phyloP scores from a whole-genome alignment of 116 monocot genomes.

The Dioscorea cayenensis region DNA sequence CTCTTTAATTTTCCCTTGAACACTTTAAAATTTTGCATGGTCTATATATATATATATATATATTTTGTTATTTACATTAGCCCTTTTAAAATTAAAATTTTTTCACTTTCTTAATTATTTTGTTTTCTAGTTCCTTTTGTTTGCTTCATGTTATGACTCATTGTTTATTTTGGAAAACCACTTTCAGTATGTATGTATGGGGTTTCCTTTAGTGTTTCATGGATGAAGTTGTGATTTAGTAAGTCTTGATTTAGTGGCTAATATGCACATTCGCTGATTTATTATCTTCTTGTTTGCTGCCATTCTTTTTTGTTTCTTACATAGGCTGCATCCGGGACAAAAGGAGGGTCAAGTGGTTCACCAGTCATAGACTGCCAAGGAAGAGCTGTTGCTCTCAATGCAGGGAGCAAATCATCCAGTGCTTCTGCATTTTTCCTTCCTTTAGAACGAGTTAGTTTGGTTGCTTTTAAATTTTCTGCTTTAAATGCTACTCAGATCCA shows the following conservation, averaged over 20 bases:
- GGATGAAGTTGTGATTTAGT: too few relatives aligned
- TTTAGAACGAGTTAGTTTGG: slow-evolving; percentile 54
- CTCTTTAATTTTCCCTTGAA: neutral
- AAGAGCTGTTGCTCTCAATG: slow-evolving; percentile 94
- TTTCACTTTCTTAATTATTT: neutral
- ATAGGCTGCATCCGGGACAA: slow-evolving; percentile 93
- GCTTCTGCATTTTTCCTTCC: slow-evolving; percentile 98
- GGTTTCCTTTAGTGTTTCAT: too few relatives aligned
- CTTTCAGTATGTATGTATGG: too few relatives aligned
- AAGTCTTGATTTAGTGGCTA: neutral
- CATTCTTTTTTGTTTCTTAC: slow-evolving; percentile 3
- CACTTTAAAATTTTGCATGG: neutral
- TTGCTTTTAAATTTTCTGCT: neutral
- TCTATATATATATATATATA: neutral
- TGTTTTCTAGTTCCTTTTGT: neutral
- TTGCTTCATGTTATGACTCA: neutral
- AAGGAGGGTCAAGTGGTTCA: slow-evolving; percentile 96
- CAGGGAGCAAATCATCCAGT: slow-evolving; percentile 94
- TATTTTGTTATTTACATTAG: neutral
- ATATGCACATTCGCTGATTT: neutral
- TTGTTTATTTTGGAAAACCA: too few relatives aligned
- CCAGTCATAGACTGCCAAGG: slow-evolving; percentile 86
- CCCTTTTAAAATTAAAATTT: neutral
- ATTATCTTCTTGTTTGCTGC: neutral
- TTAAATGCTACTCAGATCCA: neutral